phyloP scores from a whole-genome alignment of 441 rosid genomes.

The Pelargonium cotyledonis region DNA sequence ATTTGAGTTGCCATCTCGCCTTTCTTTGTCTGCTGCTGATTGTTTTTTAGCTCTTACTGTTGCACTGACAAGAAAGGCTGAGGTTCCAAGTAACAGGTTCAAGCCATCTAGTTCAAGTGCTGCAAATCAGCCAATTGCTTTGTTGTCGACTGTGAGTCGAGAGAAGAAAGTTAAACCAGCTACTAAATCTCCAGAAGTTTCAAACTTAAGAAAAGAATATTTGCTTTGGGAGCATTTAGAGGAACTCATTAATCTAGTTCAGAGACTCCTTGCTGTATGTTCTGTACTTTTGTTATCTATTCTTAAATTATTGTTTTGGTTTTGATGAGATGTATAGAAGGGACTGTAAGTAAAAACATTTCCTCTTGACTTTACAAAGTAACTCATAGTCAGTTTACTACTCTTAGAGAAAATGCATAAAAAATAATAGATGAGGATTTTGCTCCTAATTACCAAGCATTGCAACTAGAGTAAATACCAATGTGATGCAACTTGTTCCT shows the following conservation, averaged over 20 bases:
- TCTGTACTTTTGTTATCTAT: slow-evolving; percentile 18
- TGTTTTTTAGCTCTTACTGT: slow-evolving; percentile 65
- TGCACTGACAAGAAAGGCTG: slow-evolving; percentile 59
- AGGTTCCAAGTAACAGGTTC: slow-evolving; percentile 29
- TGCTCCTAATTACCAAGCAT: not conserved
- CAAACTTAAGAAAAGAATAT: slow-evolving; percentile 29
- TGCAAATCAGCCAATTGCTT: slow-evolving; percentile 31
- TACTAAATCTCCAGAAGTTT: slow-evolving; percentile 28
- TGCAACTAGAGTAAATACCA: not conserved
- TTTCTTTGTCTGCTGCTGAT: slow-evolving; percentile 83
- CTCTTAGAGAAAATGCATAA: not conserved
- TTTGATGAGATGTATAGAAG: not conserved
- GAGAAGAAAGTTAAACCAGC: slow-evolving; percentile 36
- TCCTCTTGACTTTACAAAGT: not conserved
- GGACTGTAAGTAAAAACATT: not conserved
- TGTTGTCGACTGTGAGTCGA: slow-evolving; percentile 23
- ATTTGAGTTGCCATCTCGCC: slow-evolving; percentile 83
- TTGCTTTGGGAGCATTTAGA: slow-evolving; percentile 62
- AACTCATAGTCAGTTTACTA: not conserved
- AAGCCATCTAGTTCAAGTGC: slow-evolving; percentile 30
- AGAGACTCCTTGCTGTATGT: slow-evolving; percentile 65
- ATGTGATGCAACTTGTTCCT: not conserved
- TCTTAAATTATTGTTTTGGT: slow-evolving; percentile 9
- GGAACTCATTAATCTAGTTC: slow-evolving; percentile 45
- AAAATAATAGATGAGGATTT: not conserved